Base-by-base conservation (phyloP, 2,329 filamentous ascomycete genomes). In the Colletotrichum australisinense region DNA sequence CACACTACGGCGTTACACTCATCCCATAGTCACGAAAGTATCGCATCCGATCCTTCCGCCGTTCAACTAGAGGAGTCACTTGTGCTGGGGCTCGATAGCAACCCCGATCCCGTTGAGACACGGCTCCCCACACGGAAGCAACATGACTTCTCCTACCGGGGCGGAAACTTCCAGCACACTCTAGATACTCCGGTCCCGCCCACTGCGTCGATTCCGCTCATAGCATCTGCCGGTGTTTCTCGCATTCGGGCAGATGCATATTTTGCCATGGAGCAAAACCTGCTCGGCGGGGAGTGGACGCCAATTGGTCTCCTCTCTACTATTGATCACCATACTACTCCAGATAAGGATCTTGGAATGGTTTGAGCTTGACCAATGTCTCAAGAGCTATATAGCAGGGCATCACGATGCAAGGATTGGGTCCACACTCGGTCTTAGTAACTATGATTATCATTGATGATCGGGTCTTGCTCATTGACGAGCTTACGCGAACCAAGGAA, bases 271-370 rank as follows among this genome's bases (percentile, higher is more conserved):
- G 67, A 81, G 0, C 73, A 74, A 22, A 81, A 82, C 38, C 63
- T 78, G 5, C 65, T 70, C 7, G 76, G 77, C 6, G 78, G 75
- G 6, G 74, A 75, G 2, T 84, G 83, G 82, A 72, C 63, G 4
- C 59, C 80, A 0, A 78, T 84, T 9, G 73, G 76, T 3, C 76
- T 85, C 11, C 76, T 85, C 35, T 84, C 82, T 0, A 83, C 81
- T 1, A 80, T 74, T 35, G 75, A 79, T 26, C 76, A 82, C 42
- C 81, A 85, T 60, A 81, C 78, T 1, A 56, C 49, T 1, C 63
- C 65, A 11, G 83, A 85, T 4, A 65, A 73, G 38, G 83, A 84
- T 28, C 77, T 85, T 3, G 83, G 75, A 26, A 49, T 32, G 9
- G 19, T 24, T 7, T 66, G 16, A 42, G n/a, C 19, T 7, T 32